phyloP scores from a whole-genome alignment of 2,329 filamentous ascomycete species.

The Talaromyces sp. region DNA sequence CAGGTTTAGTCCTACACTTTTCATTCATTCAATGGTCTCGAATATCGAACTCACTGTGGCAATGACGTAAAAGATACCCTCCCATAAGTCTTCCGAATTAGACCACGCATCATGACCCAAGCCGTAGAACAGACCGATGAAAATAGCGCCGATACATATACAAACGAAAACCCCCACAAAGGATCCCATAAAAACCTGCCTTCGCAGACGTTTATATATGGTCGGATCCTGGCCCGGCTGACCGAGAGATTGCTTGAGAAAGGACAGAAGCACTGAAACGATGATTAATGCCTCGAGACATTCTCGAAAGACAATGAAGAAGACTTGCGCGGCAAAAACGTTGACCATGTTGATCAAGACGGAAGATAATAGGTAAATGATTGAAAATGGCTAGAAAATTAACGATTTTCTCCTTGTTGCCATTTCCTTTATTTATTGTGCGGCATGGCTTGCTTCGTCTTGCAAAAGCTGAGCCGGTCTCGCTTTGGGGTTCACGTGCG shows the following conservation, averaged over 20 bases:
- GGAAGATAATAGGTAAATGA: too few species aligned
- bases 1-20: too few species aligned
- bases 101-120: conserved; percentile 66
- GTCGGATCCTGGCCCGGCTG: conserved; percentile 59
- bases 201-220: conserved; percentile 65
- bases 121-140: conserved; percentile 72
- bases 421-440: too few species aligned
- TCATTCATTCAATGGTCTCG: too few species aligned
- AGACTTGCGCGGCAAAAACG: conserved; percentile 49
- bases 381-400: too few species aligned
- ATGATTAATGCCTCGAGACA: conserved; percentile 79
- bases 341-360: conserved; percentile 28
- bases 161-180: conserved; percentile 61
- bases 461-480: too few species aligned
- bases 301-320: conserved; percentile 88
- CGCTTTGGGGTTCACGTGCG: too few species aligned
- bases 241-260: conserved; percentile 72
- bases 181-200: conserved; percentile 66
- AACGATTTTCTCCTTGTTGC: too few species aligned
- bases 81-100: conserved; percentile 70
- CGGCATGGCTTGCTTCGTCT: too few species aligned
- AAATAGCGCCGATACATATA: conserved; percentile 60
- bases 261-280: conserved; percentile 79
- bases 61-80: conserved; percentile 73
- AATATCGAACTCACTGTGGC: conserved; percentile 47